These are phyloP conservation scores for Dalbergia oliveri DNA, from an alignment of 306 rosid species.

Conservation along the genomic window DNA sequence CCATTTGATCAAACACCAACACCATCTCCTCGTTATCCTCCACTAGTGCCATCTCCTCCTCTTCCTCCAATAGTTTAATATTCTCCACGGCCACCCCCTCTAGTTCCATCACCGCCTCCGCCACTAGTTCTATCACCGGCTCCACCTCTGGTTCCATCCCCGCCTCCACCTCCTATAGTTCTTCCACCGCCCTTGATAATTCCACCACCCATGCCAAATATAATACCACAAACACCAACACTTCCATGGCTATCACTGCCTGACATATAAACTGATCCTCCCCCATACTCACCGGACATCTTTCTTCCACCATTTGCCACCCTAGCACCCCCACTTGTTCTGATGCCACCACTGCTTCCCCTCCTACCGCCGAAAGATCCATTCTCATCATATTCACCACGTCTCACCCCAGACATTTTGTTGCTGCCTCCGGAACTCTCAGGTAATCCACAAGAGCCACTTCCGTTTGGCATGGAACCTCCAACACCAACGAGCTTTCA, in stretches of 20 bases:
- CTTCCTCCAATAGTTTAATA: background rate
- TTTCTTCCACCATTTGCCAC: no score
- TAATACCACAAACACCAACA: constrained; percentile 44
- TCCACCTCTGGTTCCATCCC: constrained; percentile 34
- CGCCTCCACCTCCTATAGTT: background rate
- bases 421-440: background rate
- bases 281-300: constrained; percentile 38
- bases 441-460: background rate
- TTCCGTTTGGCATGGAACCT: background rate
- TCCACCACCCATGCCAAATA: constrained; percentile 38
- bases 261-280: constrained; percentile 30
- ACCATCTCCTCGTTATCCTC: constrained; percentile 46
- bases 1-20: constrained; percentile 64
- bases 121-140: no score
- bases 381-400: constrained; percentile 28
- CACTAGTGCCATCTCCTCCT: constrained; percentile 54
- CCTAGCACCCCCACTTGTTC: no score
- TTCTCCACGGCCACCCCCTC: background rate
- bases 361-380: constrained; percentile 28
- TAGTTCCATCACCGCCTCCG: constrained; percentile 45
- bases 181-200: no score
- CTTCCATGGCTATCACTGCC: constrained; percentile 62
- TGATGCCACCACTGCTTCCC: no score
- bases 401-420: constrained; percentile 23
- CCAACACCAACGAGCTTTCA: background rate